Base-by-base conservation (phyloP, 140 eudicot species). In the Bidens hawaiensis region DNA sequence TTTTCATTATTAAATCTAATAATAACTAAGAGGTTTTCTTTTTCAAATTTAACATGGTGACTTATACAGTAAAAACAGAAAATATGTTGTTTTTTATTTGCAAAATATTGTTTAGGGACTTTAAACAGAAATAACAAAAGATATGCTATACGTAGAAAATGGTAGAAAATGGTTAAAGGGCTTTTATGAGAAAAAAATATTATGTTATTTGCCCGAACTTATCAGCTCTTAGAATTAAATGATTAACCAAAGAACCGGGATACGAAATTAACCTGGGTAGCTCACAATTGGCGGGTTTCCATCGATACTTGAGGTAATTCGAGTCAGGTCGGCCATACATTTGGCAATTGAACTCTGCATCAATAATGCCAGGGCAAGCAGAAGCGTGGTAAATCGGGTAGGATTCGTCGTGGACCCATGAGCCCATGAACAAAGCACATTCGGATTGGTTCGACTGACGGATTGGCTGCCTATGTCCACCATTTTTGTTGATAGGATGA, bases 291-390 rank as follows among this genome's bases (percentile, higher is more conserved):
- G 86, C 86, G 5, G 99, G 99, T 57, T 75, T 77, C 99, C 96
- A 87, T 0, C 98, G 78, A 42, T 84, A 91, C 68, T 85, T 87
- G 73, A 91, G 91, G 76, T 84, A 91, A 38, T 82, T 81, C 17
- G 96, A 67, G 64, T 91, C 99, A 34, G 99, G 99, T 34, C 99
- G 77, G 33, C 99, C 99, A 40, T 75, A 91, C 76, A 76, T 59
- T 59, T 75, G 95, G 75, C 99, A 91, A 47, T 91, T 91, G 82
- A 91, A 91, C 50, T 85, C 79, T 0, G 99, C 76, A 33, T 91
- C 96, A 25, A 91, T 81, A 8, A 81, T 17, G 13, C 45, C n/a
- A 10, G 95, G 90, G 58, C 99, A 91, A 3, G 81, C 41, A 34
- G 83, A 69, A 30, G 85, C 79, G 42, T 78, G 77, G 59, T 91